Evolutionary conservation across 1,284 basidiomycete genomes (phyloP), one percentile per base, ranked within the genome.

Genomic region (Ganoderma meredithae): DNA sequence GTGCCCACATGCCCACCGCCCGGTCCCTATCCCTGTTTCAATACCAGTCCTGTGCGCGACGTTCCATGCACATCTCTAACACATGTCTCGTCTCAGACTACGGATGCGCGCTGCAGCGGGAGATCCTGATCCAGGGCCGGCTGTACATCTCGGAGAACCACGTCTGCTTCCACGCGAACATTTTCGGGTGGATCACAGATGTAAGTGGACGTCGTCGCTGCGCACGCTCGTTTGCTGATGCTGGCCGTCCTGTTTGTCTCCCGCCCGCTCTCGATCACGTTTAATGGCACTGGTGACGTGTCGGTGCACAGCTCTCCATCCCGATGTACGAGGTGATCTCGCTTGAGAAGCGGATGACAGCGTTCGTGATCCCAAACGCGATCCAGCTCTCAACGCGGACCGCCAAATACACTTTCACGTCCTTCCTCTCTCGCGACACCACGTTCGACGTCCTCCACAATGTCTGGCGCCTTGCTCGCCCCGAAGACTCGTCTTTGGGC

Each of bases 141-240:
- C 79, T 99, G 63, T 99, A 99, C 81, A 95, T 99, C 31, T 99
- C 97, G 1, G 98, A 99, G 81, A 97, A 99, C 80, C 97, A 99
- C 78, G 88, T 99, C 19, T 98, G 95, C 82, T 99, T 99, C 84
- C 95, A 99, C 77, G 97, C 98, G 27, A 99, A 98, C 79, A 98
- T 99, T 64, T 98, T 99, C 80, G 97, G 97, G 58, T 99, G 97
- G 97, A 93, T 98, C 67, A 99, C 97, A 22, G 93, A 98, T 77
- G 95, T 96, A 78, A 80, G 94, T 84, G 53, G 25, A 8, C 8
- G 19, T 19, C 17, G 94, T 84, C 58, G 17, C 52, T 31, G 19
- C 19, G 39, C 39, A 25, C n/a, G n/a, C 58, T 13, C 22, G 6
- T 8, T 41, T 8, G 4, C 39, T 19, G 9, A 22, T 27, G 31